These are phyloP conservation scores for Ceratocystis alfenasii DNA, from an alignment of 2,329 filamentous ascomycete genomes.

Conservation along the genomic window DNA sequence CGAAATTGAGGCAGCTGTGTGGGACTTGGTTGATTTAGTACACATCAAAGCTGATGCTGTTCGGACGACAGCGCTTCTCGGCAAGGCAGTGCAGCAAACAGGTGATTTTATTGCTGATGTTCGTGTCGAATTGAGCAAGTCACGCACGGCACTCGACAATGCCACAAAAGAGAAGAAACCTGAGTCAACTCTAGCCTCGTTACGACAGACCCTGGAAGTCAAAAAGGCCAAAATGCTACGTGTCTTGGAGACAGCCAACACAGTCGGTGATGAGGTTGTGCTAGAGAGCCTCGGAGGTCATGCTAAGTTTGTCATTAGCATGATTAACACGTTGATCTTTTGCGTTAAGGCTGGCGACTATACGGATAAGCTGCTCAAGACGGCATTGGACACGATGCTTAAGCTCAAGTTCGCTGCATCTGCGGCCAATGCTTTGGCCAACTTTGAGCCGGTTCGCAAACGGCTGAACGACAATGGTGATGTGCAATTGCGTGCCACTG, in stretches of 20 bases:
- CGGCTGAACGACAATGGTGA: constrained; percentile 54
- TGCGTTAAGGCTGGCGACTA: constrained; percentile 43
- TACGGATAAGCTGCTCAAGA: constrained; percentile 42
- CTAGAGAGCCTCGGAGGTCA: constrained; percentile 48
- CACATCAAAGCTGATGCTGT: constrained; percentile 35
- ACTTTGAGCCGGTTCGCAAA: constrained; percentile 53
- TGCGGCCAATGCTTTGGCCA: constrained; percentile 32
- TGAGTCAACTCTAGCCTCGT: constrained; percentile 28
- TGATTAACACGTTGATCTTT: constrained; percentile 43
- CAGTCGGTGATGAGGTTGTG: constrained; percentile 43
- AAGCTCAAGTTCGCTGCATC: constrained; percentile 50
- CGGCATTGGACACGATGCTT: constrained; percentile 50
- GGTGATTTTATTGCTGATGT: constrained; percentile 40
- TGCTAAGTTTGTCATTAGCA: constrained; percentile 43
- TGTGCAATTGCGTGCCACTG: constrained; percentile 48
- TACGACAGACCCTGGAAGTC: constrained; percentile 28
- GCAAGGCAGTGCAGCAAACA: constrained; percentile 39
- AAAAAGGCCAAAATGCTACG: constrained; percentile 40
- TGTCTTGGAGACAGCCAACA: constrained; percentile 42
- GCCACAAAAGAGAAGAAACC: constrained; percentile 34
- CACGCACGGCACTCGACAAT: constrained; percentile 37
- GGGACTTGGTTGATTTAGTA: constrained; percentile 43
- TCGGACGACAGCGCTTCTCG: constrained; percentile 33
- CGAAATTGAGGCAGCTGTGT: constrained; percentile 37
- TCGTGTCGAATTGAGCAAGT: constrained; percentile 37